Conservation (phyloP, 495 filamentous ascomycete species). For the Neurospora africana region DNA sequence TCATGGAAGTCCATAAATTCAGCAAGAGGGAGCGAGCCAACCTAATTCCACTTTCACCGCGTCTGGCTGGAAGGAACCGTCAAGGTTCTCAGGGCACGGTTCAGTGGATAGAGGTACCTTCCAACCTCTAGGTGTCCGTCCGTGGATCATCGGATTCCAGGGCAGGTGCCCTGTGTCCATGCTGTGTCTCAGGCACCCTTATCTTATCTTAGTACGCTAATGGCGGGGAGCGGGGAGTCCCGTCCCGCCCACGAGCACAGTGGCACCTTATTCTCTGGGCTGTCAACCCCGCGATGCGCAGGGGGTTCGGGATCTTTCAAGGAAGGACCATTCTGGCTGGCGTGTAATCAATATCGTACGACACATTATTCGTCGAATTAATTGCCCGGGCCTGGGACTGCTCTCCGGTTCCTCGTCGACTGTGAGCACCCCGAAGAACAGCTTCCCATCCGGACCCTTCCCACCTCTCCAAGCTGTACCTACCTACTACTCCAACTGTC, state of each 20-base stretch:
- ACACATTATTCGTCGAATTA: neutral
- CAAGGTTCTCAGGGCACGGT: neutral
- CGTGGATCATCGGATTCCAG: too few relatives aligned
- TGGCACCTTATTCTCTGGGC: neutral
- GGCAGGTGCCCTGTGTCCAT: too few relatives aligned
- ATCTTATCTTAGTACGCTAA: neutral
- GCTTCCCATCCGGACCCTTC: neutral
- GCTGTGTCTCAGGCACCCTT: neutral
- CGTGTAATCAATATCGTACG: slow-evolving; percentile 13
- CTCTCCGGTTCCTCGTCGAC: neutral
- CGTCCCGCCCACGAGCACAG: neutral
- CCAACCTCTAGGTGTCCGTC: too few relatives aligned
- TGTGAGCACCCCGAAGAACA: neutral
- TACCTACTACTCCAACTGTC: neutral
- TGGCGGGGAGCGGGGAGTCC: neutral
- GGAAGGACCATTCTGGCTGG: neutral
- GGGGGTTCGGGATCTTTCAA: neutral
- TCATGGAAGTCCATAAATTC: neutral
- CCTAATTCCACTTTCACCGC: neutral
- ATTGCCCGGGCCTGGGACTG: neutral
- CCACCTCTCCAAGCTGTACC: neutral
- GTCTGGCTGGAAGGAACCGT: neutral
- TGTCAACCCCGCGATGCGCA: neutral
- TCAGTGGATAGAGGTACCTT: too few relatives aligned
- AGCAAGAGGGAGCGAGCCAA: neutral